phyloP scores from a whole-genome alignment of 768 basidiomycete genomes.

The Lactarius deliciosus region DNA sequence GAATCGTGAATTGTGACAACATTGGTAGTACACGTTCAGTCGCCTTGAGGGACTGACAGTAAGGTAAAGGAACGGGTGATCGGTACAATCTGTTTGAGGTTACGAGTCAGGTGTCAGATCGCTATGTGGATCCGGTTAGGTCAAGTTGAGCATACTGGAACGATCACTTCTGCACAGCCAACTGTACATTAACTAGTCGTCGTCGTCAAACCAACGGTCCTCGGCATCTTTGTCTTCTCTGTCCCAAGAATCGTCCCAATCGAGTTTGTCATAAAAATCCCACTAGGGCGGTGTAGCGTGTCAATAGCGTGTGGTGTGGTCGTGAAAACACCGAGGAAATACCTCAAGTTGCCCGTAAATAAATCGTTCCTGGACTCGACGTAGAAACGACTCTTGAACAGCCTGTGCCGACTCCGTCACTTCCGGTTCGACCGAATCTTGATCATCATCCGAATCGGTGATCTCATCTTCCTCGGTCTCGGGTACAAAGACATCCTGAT shows the following conservation, averaged over 20 bases:
- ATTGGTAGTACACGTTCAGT: constrained; percentile 11
- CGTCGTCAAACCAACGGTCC: constrained; percentile 74
- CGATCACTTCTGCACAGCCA: neutral
- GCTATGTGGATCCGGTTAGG: constrained; percentile 11
- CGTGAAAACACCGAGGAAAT: constrained; percentile 33
- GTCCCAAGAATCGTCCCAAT: constrained; percentile 75
- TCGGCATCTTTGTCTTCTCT: constrained; percentile 58
- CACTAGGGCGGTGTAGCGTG: constrained; percentile 41
- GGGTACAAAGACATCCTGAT: constrained; percentile 51
- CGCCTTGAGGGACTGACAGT: no score
- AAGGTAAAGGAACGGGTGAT: neutral
- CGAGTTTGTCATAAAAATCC: constrained; percentile 66
- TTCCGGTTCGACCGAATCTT: constrained; percentile 38
- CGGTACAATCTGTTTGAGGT: neutral
- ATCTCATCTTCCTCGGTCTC: constrained; percentile 73
- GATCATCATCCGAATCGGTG: constrained; percentile 45
- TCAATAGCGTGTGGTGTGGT: neutral
- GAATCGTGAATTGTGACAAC: neutral
- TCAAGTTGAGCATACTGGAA: neutral
- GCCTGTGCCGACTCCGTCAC: constrained; percentile 48
- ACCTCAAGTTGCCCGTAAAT: constrained; percentile 78
- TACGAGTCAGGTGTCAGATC: neutral
- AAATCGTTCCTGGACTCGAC: constrained; percentile 63
- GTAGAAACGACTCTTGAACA: constrained; percentile 46
- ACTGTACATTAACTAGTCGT: constrained; percentile 39